Evolutionary conservation across 176 grass and related monocot species (phyloP).

Genomic region (Phyllostachys edulis): DNA sequence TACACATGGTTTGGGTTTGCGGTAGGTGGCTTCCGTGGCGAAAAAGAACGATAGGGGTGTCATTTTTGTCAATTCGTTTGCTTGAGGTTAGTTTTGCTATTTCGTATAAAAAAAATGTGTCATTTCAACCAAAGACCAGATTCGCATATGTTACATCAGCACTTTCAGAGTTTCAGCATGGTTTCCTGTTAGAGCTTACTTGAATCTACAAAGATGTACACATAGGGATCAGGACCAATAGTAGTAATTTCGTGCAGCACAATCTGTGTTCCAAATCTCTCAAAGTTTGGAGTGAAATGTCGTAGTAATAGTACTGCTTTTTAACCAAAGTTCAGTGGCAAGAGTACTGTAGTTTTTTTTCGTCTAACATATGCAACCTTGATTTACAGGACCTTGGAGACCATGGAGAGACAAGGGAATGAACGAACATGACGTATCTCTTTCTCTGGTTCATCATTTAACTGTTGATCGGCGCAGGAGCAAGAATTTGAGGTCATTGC

Average conservation of each 20-base stretch:
- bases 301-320: background rate
- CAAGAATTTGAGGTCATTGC: background rate
- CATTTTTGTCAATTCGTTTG: too few species aligned
- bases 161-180: too few species aligned
- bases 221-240: background rate
- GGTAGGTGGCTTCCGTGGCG: too few species aligned
- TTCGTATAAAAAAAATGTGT: too few species aligned
- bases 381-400: slow-evolving; percentile 29
- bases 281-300: background rate
- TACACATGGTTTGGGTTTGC: too few species aligned
- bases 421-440: background rate
- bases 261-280: background rate
- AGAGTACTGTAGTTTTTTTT: background rate
- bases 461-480: background rate
- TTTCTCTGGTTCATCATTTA: background rate
- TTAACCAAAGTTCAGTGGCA: background rate
- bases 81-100: too few species aligned
- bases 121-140: too few species aligned
- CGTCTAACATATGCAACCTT: background rate
- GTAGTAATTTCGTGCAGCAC: background rate
- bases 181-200: too few species aligned
- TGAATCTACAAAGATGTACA: background rate
- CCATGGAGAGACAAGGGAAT: background rate
- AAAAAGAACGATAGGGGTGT: too few species aligned
- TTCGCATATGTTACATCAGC: background rate